Conservation (phyloP, 345 rosid species). For the Salix suchowensis region DNA sequence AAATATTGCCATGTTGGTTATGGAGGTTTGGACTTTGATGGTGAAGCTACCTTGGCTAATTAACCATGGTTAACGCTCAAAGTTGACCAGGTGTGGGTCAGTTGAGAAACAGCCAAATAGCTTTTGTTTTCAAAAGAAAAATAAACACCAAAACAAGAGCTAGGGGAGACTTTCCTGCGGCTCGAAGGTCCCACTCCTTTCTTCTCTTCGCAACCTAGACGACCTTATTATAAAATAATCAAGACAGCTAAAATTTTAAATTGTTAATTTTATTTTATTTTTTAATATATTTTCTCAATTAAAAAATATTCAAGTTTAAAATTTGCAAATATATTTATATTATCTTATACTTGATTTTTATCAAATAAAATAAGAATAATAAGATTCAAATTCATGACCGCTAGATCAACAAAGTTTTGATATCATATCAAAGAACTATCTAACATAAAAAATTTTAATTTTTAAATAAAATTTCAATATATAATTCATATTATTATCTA, state of each 20-base stretch:
- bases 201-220: conserved; percentile 26
- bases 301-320: no score
- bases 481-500: no score
- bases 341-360: no score
- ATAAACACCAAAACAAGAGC: not conserved
- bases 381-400: fast-evolving
- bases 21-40: conserved; percentile 12
- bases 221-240: conserved; percentile 4
- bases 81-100: conserved; percentile 39
- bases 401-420: no score
- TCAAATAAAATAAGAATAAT: no score
- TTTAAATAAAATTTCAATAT: no score
- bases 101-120: not conserved
- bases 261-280: no score
- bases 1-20: conserved; percentile 12
- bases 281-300: no score
- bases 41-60: not conserved
- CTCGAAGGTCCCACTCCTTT: conserved; percentile 43
- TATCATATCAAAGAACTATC: no score
- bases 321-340: no score
- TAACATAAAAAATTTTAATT: no score
- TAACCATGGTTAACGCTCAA: conserved; percentile 38
- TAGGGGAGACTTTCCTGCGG: conserved; percentile 33
- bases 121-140: not conserved
- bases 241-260: no score